A percentile compares a stretch with the other conserved stretches of the same genome.
phyloP scores from a whole-genome alignment of 2,329 filamentous ascomycete genomes.

The Teratosphaeria pseudoeucalypti region DNA sequence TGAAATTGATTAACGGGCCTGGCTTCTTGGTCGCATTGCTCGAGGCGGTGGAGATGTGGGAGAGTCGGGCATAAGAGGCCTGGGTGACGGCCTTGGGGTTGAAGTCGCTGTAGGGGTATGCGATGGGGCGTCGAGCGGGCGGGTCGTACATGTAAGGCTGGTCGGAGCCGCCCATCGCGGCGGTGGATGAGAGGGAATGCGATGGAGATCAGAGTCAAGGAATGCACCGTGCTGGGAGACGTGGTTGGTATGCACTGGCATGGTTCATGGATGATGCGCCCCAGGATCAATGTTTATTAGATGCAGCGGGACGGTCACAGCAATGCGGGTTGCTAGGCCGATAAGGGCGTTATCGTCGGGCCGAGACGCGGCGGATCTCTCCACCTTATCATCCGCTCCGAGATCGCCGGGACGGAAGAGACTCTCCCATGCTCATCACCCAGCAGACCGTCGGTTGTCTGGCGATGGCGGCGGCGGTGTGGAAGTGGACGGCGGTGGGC shows the following conservation, averaged over 20 bases:
- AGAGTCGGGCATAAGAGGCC: conserved; percentile 54
- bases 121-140: conserved; percentile 39
- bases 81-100: conserved; percentile 80
- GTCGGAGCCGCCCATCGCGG: not conserved
- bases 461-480: not conserved
- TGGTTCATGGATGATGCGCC: not conserved
- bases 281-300: not conserved
- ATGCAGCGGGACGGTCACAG: not conserved
- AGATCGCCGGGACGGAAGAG: not conserved
- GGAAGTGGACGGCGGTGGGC: conserved; percentile 9
- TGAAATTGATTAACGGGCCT: conserved; percentile 72
- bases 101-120: conserved; percentile 49
- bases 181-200: not conserved
- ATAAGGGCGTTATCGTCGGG: not conserved
- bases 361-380: not conserved
- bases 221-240: not conserved
- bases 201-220: not conserved
- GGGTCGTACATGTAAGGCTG: conserved; percentile 31
- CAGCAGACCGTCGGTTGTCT: not conserved
- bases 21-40: conserved; percentile 52
- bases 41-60: conserved; percentile 37
- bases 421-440: not conserved
- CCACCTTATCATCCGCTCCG: not conserved
- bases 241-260: not conserved
- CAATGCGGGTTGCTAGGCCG: not conserved